Evolutionary conservation across 1,139 yeast genomes (phyloP).

Genomic region (Saccharomyces hybrid): DNA sequence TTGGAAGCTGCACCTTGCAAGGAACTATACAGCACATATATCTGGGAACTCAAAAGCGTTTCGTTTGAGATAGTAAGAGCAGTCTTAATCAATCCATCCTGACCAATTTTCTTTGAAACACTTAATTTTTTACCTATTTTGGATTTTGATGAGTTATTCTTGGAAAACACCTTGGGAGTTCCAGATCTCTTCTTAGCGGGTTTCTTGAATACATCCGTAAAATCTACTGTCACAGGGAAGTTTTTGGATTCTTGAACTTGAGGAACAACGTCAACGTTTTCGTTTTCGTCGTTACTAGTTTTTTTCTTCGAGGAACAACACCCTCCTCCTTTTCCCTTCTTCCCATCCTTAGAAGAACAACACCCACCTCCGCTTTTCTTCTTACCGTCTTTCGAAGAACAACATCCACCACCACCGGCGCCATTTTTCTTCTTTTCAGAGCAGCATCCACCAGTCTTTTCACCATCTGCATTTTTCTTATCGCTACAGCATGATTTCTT

Average conservation of each 20-base stretch:
- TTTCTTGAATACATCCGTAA: constrained; percentile 33
- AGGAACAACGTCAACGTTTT: constrained; percentile 3
- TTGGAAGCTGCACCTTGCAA: constrained; percentile 75
- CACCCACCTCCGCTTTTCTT: constrained; percentile 17
- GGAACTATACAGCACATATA: constrained; percentile 72
- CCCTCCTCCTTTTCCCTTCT: constrained; percentile 8
- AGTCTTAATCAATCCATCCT: constrained; percentile 21
- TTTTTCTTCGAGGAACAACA: constrained; percentile 9
- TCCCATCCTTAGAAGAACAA: constrained; percentile 14
- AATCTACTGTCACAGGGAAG: constrained; percentile 36
- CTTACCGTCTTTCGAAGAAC: constrained; percentile 7
- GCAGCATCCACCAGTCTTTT: constrained; percentile 1
- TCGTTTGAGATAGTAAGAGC: constrained; percentile 32
- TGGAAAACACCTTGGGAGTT: constrained; percentile 23
- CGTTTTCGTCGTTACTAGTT: constrained; percentile 1
- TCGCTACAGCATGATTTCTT: constrained; percentile 4
- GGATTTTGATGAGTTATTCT: constrained; percentile 20
- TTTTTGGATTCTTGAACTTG: constrained; percentile 6
- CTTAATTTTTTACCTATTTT: constrained; percentile 7
- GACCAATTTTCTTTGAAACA: constrained; percentile 4
- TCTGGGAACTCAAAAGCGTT: constrained; percentile 30
- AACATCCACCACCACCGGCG: constrained; percentile 6
- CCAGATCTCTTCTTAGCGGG: constrained; percentile 13
- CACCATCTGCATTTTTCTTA: constrained; percentile 1
- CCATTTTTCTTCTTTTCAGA: constrained; percentile 2